phyloP scores from a whole-genome alignment of 768 basidiomycete genomes.

The Boletus subcaerulescens region DNA sequence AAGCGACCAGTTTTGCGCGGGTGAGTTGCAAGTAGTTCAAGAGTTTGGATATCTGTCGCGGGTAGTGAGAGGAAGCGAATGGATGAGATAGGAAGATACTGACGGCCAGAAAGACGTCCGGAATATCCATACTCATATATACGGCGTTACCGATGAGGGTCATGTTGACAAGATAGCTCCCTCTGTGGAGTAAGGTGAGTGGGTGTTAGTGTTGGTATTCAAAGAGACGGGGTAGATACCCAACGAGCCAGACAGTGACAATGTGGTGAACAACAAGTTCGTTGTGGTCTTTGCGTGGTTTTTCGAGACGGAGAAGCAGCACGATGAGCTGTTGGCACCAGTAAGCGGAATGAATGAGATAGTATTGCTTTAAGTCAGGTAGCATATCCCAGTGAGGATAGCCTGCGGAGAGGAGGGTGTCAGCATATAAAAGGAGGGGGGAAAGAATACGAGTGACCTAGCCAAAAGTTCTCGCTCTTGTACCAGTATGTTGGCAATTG shows the following conservation, averaged over 20 bases:
- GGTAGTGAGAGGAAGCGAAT: background rate
- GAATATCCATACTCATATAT: conserved; percentile 96
- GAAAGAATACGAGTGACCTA: conserved; percentile 42
- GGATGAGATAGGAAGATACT: conserved; percentile 24
- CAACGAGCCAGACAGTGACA: conserved; percentile 92
- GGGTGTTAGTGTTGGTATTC: background rate
- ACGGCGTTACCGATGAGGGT: conserved; percentile 90
- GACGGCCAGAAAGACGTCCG: conserved; percentile 85
- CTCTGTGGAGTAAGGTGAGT: conserved; percentile 41
- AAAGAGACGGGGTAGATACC: conserved; percentile 45
- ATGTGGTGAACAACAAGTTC: conserved; percentile 90
- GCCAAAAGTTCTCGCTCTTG: conserved; percentile 81
- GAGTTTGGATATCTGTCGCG: conserved; percentile 70
- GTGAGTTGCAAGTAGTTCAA: conserved; percentile 82
- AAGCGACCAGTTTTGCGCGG: conserved; percentile 57
- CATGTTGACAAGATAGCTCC: conserved; percentile 79
- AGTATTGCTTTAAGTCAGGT: conserved; percentile 83
- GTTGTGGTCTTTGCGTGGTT: conserved; percentile 86
- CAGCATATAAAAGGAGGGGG: background rate
- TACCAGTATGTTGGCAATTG: conserved; percentile 85
- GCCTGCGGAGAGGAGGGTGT: conserved; percentile 38
- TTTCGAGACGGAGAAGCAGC: conserved; percentile 81
- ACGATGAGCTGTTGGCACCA: conserved; percentile 95
- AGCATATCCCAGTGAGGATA: conserved; percentile 92
- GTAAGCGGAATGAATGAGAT: conserved; percentile 89